Evolutionary conservation across 345 rosid species (phyloP), one percentile per base, ranked within the genome.

Genomic region (Schrenkiella parvula): DNA sequence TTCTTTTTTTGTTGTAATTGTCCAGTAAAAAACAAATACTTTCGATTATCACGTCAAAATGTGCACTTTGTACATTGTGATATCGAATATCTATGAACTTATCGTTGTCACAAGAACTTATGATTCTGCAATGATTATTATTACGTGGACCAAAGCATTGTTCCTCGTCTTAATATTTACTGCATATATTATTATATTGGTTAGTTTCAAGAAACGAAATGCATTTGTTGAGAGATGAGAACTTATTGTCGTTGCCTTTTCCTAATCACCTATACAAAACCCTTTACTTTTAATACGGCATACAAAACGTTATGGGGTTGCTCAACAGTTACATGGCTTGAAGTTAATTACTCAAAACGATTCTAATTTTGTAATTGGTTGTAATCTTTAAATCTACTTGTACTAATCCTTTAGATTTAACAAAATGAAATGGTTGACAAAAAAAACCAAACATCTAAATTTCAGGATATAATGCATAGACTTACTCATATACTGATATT

Each of bases 81-180:
- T 28, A 62, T 53, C 70, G 41, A 69, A 4, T 13, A 52, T 68
- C 74, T 23, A 60, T 60, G 64, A 63, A 34, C 56, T 51, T 62
- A 53, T 35, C 42, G 52, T 61, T 61, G 31, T 68, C 46, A 68
- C 50, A 75, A 53, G 19, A 44, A 53, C 50, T 22, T 62, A 69
- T 76, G 71, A 76, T 76, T 69, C 71, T 28, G 65, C 54, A 76
- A 69, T 69, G 71, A 76, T 69, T 75, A 42, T 43, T 13, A 25
- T 51, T 67, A 50, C 43, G 53, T 63, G 75, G 60, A 69, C 53
- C 71, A 54, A 70, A 3, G 64, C 42, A 44, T 19, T 34, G 19
- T 51, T 22, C 34, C 26, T 19, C 47, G 17, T 19, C 74, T 26
- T 21, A 53, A 29, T 53, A 44, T 25, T 43, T 42, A 23, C 5